phyloP scores from a whole-genome alignment of 1,284 basidiomycete genomes.

The Sporisorium scitamineum region DNA sequence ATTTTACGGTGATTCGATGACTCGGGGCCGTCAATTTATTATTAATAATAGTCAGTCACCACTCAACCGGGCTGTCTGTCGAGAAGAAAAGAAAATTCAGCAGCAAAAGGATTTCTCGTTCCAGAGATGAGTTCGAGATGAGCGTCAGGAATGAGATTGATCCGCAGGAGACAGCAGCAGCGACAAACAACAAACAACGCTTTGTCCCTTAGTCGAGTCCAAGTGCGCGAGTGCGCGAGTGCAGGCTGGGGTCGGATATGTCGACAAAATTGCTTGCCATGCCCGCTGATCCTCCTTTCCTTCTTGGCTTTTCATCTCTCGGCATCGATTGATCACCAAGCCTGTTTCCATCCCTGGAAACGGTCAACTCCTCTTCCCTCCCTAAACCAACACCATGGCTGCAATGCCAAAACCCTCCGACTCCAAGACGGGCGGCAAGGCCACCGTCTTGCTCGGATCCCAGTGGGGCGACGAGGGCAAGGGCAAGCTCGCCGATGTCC shows the following conservation, averaged over 20 bases:
- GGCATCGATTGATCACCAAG: slow-evolving; percentile 59
- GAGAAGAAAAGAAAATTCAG: slow-evolving; percentile 24
- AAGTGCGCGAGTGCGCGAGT: no score
- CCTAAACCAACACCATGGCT: slow-evolving; percentile 51
- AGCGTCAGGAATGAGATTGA: slow-evolving; percentile 6
- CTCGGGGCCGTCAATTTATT: slow-evolving; percentile 25
- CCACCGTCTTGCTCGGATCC: slow-evolving; percentile 66
- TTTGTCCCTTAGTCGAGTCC: background rate
- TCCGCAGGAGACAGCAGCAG: slow-evolving; percentile 3
- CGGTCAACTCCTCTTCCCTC: slow-evolving; percentile 7
- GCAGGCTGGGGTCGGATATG: no score
- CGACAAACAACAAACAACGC: background rate
- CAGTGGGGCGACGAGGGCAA: slow-evolving; percentile 70
- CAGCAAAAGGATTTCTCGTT: slow-evolving; percentile 1
- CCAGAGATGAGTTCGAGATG: slow-evolving; percentile 4
- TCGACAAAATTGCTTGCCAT: slow-evolving; percentile 14
- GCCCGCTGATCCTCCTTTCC: slow-evolving; percentile 17
- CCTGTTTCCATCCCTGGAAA: slow-evolving; percentile 37
- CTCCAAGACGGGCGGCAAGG: slow-evolving; percentile 61
- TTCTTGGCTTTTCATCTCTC: slow-evolving; percentile 51
- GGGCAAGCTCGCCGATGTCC: slow-evolving; percentile 68
- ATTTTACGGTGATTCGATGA: slow-evolving; percentile 9
- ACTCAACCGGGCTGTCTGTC: no score
- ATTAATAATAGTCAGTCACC: no score
- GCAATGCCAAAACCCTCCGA: slow-evolving; percentile 65